These are phyloP conservation scores for Stephania japonica DNA, from an alignment of 164 flowering plant genomes.

Conservation along the genomic window DNA sequence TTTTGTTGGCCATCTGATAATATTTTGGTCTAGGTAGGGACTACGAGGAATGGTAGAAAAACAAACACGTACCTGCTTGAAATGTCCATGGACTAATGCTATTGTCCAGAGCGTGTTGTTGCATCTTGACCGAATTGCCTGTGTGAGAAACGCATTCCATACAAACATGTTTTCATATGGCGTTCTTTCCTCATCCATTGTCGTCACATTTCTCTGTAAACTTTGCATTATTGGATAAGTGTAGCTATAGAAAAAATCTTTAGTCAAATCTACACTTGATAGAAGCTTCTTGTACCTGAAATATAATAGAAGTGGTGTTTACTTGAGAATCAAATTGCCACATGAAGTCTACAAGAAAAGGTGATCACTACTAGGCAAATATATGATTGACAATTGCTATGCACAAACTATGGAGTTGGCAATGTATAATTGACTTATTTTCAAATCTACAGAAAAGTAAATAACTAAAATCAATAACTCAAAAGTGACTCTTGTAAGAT, in stretches of 20 bases:
- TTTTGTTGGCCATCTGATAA: no score
- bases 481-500: no score
- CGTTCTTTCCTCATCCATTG: slow-evolving; percentile 62
- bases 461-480: no score
- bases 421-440: no score
- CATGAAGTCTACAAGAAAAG: not conserved
- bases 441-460: no score
- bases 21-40: no score
- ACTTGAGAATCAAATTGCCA: not conserved
- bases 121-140: slow-evolving; percentile 75
- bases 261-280: slow-evolving; percentile 92
- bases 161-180: slow-evolving; percentile 91
- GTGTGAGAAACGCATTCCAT: slow-evolving; percentile 92
- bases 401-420: no score
- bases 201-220: slow-evolving; percentile 74
- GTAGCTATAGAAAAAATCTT: slow-evolving; percentile 93
- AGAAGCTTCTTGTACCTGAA: slow-evolving; percentile 96
- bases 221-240: slow-evolving; percentile 95
- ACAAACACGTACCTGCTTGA: slow-evolving; percentile 62
- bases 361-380: no score
- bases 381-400: no score
- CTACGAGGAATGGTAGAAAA: no score
- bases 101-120: slow-evolving; percentile 88
- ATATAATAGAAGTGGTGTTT: not conserved
- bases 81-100: slow-evolving; percentile 93